Base-by-base conservation (phyloP, 345 rosid genomes). In the Ailanthus altissimus region DNA sequence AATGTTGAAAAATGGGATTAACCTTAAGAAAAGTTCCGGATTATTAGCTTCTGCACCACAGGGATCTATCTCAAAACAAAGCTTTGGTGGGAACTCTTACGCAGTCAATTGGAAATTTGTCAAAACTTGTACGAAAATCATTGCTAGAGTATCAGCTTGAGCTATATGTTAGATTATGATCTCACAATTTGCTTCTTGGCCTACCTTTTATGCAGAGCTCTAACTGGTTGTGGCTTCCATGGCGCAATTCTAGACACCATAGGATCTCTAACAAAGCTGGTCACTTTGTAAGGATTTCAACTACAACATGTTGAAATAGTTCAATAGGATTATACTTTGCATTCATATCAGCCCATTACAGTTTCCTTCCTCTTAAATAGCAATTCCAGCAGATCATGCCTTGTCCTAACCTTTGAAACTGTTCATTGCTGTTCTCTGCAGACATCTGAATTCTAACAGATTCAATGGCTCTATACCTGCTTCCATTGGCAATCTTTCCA, bases 1-100 rank as follows among this genome's bases (percentile, higher is more conserved):
- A 32, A 32, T 1, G 3, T 32, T 32, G 38, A 32, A 32, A 3
- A 32, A 32, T 32, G 3, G 38, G 38, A 32, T 1, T 32, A 32
- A 32, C 38, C 38, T 32, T 32, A 32, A 32, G 3, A 32, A 32
- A 32, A 32, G 25, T 12, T 59, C 63, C 32, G 10, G 63, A 59
- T 59, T 59, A 11, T 59, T 23, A 53, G 13, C 16, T 23, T 59
- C 36, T 12, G 4, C 36, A 59, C 67, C 38, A 32, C 3, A 32
- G 38, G 38, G 38, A 32, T 32, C n/a, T n/a, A n/a, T 92, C 98
- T 14, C 88, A 77, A 84, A 95, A 92, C 83, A 38, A 65, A 56
- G 83, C 64, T 47, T 80, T 95, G 64, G 75, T 54, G 5, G 99
- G 99, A 83, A 18, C 92, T 73, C 87, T 95, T 73, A 94, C 99